phyloP scores from a whole-genome alignment of 129 eudicot genomes.

The Arctium lappa region DNA sequence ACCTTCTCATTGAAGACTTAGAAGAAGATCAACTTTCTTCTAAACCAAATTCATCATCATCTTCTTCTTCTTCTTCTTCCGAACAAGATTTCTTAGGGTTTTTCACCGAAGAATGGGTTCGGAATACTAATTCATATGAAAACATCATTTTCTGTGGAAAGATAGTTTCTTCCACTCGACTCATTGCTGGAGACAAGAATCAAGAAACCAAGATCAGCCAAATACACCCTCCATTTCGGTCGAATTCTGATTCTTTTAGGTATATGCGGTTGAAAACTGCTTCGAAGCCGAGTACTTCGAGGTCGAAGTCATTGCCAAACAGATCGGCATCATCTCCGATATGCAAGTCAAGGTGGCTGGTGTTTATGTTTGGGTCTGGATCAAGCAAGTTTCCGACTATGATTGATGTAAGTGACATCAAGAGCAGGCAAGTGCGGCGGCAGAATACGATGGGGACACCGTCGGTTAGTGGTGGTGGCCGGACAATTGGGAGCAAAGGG shows the following conservation, averaged over 20 bases:
- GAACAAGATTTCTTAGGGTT: constrained; percentile 31
- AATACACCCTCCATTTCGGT: constrained; percentile 17
- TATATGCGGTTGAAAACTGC: constrained; percentile 11
- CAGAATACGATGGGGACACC: constrained; percentile 6
- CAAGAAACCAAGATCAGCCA: background rate
- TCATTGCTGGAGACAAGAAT: background rate
- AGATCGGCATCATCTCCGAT: constrained; percentile 18
- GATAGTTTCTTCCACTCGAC: constrained; percentile 22
- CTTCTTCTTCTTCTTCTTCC: constrained; percentile 26
- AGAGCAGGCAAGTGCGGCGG: constrained; percentile 41
- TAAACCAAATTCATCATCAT: constrained; percentile 4
- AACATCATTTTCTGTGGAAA: background rate
- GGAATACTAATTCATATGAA: background rate
- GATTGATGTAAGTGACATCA: constrained; percentile 47
- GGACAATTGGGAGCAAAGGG: background rate
- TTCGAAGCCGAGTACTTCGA: background rate
- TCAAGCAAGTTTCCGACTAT: constrained; percentile 28
- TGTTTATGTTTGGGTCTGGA: constrained; percentile 45
- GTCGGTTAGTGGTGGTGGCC: background rate
- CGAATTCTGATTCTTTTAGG: constrained; percentile 29
- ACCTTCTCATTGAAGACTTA: constrained; percentile 14
- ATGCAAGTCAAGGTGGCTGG: constrained; percentile 41
- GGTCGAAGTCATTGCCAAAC: constrained; percentile 35
- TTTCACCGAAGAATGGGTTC: constrained; percentile 27
- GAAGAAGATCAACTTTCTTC: background rate